Conservation (phyloP, 176 grass and related monocot species). For the Chloris gayana region DNA sequence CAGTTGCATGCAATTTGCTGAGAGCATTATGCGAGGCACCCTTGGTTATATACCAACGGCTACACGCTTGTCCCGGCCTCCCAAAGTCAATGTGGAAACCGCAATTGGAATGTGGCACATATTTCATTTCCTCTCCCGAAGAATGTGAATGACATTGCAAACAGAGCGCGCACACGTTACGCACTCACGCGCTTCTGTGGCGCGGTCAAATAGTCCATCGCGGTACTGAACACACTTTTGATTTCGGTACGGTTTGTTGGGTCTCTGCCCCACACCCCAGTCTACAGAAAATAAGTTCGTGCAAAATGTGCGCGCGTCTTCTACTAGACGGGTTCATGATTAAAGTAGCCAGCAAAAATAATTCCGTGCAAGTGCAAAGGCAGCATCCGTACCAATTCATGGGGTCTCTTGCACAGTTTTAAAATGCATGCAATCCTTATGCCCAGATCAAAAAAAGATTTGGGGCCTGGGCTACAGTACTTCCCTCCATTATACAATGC, state of each 20-base stretch:
- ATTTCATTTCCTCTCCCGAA: neutral
- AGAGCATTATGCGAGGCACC: slow-evolving; percentile 11
- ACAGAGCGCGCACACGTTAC: neutral
- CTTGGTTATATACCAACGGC: slow-evolving; percentile 33
- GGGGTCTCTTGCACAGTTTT: slow-evolving; percentile 19
- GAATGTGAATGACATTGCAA: slow-evolving; percentile 56
- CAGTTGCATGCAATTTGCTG: slow-evolving; percentile 1
- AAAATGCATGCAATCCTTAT: slow-evolving; percentile 19
- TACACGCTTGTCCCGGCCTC: neutral
- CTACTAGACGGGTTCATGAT: slow-evolving; percentile 13
- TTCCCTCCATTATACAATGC: slow-evolving; percentile 11
- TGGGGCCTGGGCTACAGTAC: neutral
- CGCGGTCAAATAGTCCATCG: neutral
- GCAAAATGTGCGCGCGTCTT: slow-evolving; percentile 45
- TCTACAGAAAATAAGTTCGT: neutral
- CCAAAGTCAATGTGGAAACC: slow-evolving; percentile 38
- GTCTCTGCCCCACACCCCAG: neutral
- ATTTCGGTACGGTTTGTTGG: slow-evolving; percentile 1
- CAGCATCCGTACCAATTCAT: neutral
- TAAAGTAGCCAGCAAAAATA: slow-evolving; percentile 6
- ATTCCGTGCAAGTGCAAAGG: neutral
- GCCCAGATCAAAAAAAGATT: slow-evolving; percentile 25
- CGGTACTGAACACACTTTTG: slow-evolving; percentile 18
- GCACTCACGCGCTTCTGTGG: slow-evolving; percentile 38
- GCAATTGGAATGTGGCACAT: neutral